Conservation (phyloP, 768 basidiomycete genomes). For the Xerocomus potaroensis region DNA sequence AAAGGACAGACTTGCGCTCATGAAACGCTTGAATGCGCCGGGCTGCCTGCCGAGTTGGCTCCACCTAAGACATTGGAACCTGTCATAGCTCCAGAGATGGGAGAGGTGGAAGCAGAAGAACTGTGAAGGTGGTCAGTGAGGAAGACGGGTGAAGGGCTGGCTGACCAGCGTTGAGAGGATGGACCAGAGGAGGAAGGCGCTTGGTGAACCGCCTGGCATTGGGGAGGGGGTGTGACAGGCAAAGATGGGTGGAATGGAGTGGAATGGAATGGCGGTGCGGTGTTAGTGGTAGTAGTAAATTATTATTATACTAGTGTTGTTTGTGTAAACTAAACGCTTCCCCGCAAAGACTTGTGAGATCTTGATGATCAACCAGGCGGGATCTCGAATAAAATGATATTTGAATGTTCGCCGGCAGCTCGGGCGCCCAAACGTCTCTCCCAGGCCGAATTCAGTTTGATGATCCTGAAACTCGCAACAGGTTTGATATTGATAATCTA, state of each 20-base stretch:
- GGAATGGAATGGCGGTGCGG: no score
- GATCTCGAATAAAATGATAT: no score
- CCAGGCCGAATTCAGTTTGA: no score
- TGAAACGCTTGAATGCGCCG: constrained; percentile 82
- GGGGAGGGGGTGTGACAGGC: constrained; percentile 11
- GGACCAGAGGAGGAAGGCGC: constrained; percentile 75
- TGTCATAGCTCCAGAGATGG: constrained; percentile 81
- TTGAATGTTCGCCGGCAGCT: neutral
- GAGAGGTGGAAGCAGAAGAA: constrained; percentile 63
- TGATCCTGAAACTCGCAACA: neutral
- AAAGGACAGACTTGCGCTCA: constrained; percentile 61
- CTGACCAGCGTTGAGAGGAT: constrained; percentile 62
- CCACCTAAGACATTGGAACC: constrained; percentile 72
- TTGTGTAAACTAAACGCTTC: constrained; percentile 13
- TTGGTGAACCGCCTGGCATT: constrained; percentile 73
- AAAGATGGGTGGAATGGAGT: neutral
- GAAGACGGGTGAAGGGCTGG: neutral
- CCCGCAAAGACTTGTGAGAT: constrained; percentile 19
- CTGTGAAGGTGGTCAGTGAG: constrained; percentile 32
- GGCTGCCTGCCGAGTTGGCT: constrained; percentile 64
- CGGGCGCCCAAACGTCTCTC: neutral
- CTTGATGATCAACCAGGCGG: no score
- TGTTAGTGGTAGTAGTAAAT: no score
- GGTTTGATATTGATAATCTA: no score
- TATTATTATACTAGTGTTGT: constrained; percentile 15